Base-by-base conservation (phyloP, 2,329 filamentous ascomycete genomes). In the Triangularia setosa region DNA sequence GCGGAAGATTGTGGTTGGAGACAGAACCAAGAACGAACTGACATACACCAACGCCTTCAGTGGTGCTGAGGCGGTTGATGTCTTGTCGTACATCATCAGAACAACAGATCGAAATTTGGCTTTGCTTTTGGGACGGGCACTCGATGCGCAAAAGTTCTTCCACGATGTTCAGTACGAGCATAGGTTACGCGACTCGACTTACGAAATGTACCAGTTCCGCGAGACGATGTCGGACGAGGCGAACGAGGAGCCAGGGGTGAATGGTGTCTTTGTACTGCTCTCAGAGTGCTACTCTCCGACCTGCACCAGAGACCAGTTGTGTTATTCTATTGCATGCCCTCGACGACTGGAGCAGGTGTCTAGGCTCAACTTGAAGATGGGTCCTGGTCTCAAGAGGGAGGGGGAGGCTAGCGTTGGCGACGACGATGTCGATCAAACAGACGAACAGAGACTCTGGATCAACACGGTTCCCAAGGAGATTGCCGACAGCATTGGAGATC, bases 141-240 rank as follows among this genome's bases (percentile, higher is more conserved):
- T 99, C 66, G 95, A 99, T 78, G 95, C 95, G 24, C 95, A 99
- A 75, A 98, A 98, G 76, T 97, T 97, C 80, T 99, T 99, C 75
- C 95, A 99, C 79, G 95, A 99, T 82, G 95, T 98, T 59, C 97
- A 94, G 0, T 99, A 99, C 77, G 94, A 97, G 72, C 95, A 99
- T 77, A 87, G 95, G 57, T 81, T 99, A 72, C 90, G 95, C 77
- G 95, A 99, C 77, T 96, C 94, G n/a, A 87, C 89, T 48, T 90
- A 89, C 60, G 95, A 99, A 77, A 91, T 99, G 76, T 99, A 98
- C 76, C 94, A 98, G 75, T 99, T 99, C 78, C 88, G 91, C 70
- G 94, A 98, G 79, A 96, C 90, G 2, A 83, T 98, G 76, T 90
- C 93, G 79, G 94, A 98, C 61, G 88, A 92, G 71, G 80, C 80